phyloP scores from a whole-genome alignment of 1,284 basidiomycete genomes.

The Pterulicium gracile region DNA sequence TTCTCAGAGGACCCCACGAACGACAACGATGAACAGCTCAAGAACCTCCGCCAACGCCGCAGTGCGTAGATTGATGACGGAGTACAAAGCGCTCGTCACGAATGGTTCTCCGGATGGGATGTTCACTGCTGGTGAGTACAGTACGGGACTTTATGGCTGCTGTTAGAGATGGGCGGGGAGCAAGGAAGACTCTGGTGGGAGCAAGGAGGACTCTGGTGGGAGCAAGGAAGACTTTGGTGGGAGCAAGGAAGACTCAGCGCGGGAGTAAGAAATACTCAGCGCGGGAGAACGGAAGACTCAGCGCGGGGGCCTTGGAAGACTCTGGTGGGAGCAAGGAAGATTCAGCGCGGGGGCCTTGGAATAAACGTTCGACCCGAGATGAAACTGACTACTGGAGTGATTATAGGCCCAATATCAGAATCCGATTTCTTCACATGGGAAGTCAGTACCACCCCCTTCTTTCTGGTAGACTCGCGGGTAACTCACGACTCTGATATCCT shows the following conservation, averaged over 20 bases:
- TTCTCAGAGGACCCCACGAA: too few species aligned
- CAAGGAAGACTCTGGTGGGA: too few species aligned
- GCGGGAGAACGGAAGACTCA: too few species aligned
- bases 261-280: too few species aligned
- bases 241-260: too few species aligned
- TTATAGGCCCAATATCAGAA: slow-evolving; percentile 82
- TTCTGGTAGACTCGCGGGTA: neutral
- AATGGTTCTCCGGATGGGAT: slow-evolving; percentile 78
- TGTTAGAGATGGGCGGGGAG: too few species aligned
- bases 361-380: too few species aligned
- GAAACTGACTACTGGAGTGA: too few species aligned
- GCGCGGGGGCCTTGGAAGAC: too few species aligned
- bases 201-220: slow-evolving; percentile 9
- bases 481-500: neutral
- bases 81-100: slow-evolving; percentile 75
- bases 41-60: slow-evolving; percentile 45
- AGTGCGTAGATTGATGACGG: slow-evolving; percentile 81
- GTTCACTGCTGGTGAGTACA: slow-evolving; percentile 76
- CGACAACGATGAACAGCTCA: slow-evolving; percentile 12
- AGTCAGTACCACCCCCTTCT: slow-evolving; percentile 8
- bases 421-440: slow-evolving; percentile 99
- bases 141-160: neutral
- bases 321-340: slow-evolving; percentile 2
- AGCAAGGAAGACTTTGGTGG: neutral
- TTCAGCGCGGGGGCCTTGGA: too few species aligned